Evolutionary conservation across 805 yeast species (phyloP).

Genomic region (Candida sphagnicola): DNA sequence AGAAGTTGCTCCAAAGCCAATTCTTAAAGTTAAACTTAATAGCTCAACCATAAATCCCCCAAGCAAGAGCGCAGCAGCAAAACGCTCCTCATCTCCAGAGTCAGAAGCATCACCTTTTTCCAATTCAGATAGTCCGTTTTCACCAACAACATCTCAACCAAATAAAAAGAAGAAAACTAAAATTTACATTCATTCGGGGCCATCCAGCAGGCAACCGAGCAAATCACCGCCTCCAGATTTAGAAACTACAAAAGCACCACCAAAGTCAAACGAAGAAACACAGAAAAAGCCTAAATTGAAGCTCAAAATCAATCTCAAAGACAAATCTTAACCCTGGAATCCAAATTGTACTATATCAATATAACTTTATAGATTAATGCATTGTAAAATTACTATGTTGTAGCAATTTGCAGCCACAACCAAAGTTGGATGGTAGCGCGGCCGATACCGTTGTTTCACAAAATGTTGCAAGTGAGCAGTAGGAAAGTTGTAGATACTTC

Average conservation of each 20-base stretch:
- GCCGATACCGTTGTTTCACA: neutral
- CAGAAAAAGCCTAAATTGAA: slow-evolving; percentile 3
- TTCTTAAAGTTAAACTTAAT: neutral
- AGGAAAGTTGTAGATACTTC: no score
- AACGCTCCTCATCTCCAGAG: neutral
- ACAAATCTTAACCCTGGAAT: neutral
- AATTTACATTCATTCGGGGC: slow-evolving; percentile 22
- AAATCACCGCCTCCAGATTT: slow-evolving; percentile 3
- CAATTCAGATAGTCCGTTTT: slow-evolving; percentile 16
- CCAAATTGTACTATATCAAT: neutral
- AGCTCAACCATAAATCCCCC: no score
- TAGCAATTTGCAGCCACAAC: no score
- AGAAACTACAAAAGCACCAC: neutral
- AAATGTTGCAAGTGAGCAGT: neutral
- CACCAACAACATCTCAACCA: slow-evolving; percentile 7
- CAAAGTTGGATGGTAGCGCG: neutral
- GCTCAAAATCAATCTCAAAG: slow-evolving; percentile 2
- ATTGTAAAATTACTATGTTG: no score
- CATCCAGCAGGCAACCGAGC: slow-evolving; percentile 2
- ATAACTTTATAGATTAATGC: neutral
- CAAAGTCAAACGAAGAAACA: neutral
- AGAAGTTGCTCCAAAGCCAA: no score
- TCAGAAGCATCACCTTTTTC: slow-evolving; percentile 11
- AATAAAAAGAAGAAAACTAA: slow-evolving; percentile 22
- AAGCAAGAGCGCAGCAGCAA: no score